Conservation (phyloP, 768 basidiomycete species). For the Hericium erinaceus region DNA sequence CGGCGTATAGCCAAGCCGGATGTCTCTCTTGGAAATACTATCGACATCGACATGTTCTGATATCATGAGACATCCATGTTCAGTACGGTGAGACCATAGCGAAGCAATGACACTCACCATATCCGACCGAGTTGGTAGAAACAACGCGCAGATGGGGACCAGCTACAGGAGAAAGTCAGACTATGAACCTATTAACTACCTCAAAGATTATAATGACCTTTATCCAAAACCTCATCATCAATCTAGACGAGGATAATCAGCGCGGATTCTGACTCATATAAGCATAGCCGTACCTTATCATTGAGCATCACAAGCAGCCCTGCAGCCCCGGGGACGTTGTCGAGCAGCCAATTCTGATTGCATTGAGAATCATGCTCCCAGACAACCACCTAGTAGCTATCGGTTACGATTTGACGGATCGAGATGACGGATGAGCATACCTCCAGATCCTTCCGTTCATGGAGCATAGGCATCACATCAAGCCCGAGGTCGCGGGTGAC, state of each 20-base stretch:
- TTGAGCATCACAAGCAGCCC: conserved; percentile 53
- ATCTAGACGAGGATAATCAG: conserved; percentile 34
- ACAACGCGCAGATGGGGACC: conserved; percentile 71
- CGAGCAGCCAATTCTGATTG: conserved; percentile 61
- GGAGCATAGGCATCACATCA: conserved; percentile 51
- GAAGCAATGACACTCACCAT: conserved; percentile 37
- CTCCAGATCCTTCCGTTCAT: conserved; percentile 42
- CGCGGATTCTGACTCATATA: conserved; percentile 5
- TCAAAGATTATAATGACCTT: conserved; percentile 25
- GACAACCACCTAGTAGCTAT: conserved; percentile 28
- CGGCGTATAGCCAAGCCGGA: conserved; percentile 86
- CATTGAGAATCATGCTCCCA: conserved; percentile 49
- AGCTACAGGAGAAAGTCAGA: not conserved
- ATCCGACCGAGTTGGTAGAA: conserved; percentile 90
- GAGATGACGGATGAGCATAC: conserved; percentile 21
- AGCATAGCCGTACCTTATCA: conserved; percentile 46
- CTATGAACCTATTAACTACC: not conserved
- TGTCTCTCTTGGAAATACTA: conserved; percentile 46
- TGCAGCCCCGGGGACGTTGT: conserved; percentile 56
- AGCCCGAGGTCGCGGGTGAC: conserved; percentile 54
- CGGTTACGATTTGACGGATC: not conserved
- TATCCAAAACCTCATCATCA: conserved; percentile 61
- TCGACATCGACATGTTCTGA: conserved; percentile 77
- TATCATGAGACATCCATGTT: not conserved
- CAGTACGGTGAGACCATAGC: not conserved